Evolutionary conservation across 352 stramenopile genomes (phyloP), one percentile per base, ranked within the genome.

Genomic region (Globisporangium solare): DNA sequence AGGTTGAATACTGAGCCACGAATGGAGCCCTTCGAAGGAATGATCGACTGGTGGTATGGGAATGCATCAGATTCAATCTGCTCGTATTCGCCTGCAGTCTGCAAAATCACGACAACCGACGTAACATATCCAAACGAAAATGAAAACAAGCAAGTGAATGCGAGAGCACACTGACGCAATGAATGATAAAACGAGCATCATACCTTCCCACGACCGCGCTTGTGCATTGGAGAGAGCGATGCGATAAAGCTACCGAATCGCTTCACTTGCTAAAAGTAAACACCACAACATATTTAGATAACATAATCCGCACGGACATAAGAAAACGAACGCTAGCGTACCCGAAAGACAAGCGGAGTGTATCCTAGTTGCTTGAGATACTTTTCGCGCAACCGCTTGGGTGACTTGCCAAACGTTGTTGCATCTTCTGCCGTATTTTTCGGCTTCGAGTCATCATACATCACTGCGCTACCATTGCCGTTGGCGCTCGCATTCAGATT

Each of bases 1-100:
- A 94, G 66, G 66, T 94, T 94, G 47, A 94, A 94, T 17, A 94
- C 77, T 3, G 83, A 94, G 51, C 83, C 83, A 17, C 81, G 81
- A 66, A 94, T 87, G 10, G 83, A 94, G 7, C 83, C 81, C 56
- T 88, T 90, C 6, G 83, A 86, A 41, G 83, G 83, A 57, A 92
- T 86, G 48, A 91, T 72, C 35, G 79, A 87, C 67, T 87, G 77
- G 63, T 92, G 81, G 48, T 90, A 85, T 43, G 79, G 70, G 51
- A 89, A 93, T 20, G 76, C 66, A 56, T 88, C 76, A 40, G 46
- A 63, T n/a, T 85, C 66, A 17, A 80, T 39, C 21, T 61, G 48
- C 7, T 78, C 79, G 20, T 58, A 51, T 15, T 88, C 71, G 11
- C 75, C 68, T 17, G 58, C 58, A 54, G 20, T 52, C 54, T 58